phyloP scores from a whole-genome alignment of 2,329 filamentous ascomycete species.

The Reticulascus tulasneorum region DNA sequence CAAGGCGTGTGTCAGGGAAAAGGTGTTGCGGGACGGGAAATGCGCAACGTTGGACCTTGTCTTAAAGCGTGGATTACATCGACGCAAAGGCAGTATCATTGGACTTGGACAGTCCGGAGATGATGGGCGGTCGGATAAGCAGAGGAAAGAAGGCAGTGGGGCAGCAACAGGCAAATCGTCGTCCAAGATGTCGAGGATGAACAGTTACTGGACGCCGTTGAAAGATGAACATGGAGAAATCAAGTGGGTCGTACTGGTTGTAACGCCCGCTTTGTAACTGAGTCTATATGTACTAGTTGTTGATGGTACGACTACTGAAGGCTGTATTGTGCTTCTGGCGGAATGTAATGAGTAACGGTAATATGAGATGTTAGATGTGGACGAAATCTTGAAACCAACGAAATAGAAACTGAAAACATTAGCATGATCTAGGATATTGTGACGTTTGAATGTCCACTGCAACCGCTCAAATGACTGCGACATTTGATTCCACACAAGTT shows the following conservation, averaged over 20 bases:
- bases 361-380: too few relatives aligned
- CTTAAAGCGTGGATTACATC: slow-evolving; percentile 7
- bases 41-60: slow-evolving; percentile 27
- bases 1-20: slow-evolving; percentile 38
- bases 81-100: slow-evolving; percentile 13
- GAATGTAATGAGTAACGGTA: too few relatives aligned
- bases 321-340: too few relatives aligned
- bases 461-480: too few relatives aligned
- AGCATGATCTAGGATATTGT: too few relatives aligned
- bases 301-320: too few relatives aligned
- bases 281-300: too few relatives aligned
- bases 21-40: slow-evolving; percentile 29
- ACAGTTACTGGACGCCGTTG: slow-evolving; percentile 15
- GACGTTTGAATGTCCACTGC: too few relatives aligned
- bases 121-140: slow-evolving; percentile 7
- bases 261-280: too few relatives aligned
- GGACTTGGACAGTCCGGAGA: slow-evolving; percentile 1
- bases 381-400: too few relatives aligned
- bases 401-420: too few relatives aligned
- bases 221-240: slow-evolving; percentile 12
- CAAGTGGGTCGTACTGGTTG: slow-evolving; percentile 12
- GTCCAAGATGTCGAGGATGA: slow-evolving; percentile 9
- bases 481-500: too few relatives aligned
- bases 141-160: slow-evolving; percentile 3
- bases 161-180: slow-evolving; percentile 4